Base-by-base conservation (phyloP, 768 basidiomycete genomes). In the Udeniomyces megalosporus region DNA sequence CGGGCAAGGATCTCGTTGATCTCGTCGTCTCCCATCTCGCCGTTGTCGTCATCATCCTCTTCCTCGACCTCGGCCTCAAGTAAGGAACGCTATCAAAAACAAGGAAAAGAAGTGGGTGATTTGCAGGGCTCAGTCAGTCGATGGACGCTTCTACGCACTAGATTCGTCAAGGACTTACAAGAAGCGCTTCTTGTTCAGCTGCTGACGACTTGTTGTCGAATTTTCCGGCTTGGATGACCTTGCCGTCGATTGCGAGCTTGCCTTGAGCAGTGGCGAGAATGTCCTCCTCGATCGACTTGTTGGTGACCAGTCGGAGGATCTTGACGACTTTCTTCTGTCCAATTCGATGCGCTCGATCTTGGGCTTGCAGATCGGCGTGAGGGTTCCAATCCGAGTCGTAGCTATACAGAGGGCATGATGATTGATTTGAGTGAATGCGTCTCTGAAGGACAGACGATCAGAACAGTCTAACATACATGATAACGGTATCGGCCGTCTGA, bases 191-290 rank as follows among this genome's bases (percentile, higher is more conserved):
- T 68, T 95, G 91, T 72, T 99, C 95, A 72, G 93, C 91, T 67
- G 90, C 87, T 3, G 91, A 93, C 24, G 92, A 93, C 75, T 93
- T 93, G 76, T 97, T 93, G 73, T 99, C 95, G 76, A 96, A 96
- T 50, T 90, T 89, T 78, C 93, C 93, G 58, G 91, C 91, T 77
- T 96, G 93, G 70, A 96, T 96, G 76, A 95, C 93, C 74, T 99
- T 97, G 77, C 93, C 91, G 72, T 99, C 95, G 70, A 99, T 92
- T 70, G 93, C 93, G 31, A 96, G 84, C 78, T 99, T 99, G 76
- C 83, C 88, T 62, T 88, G 82, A 5, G 95, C 95, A 66, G 91
- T 82, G 49, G 88, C 86, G 65, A 96, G 60, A 82, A 97, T 95
- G 3, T 91, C 89, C 75, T 97, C 95, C 75, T 97, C 95, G 26